phyloP scores from a whole-genome alignment of 1,284 basidiomycete species.

The Cystobasidiaceae sp. region DNA sequence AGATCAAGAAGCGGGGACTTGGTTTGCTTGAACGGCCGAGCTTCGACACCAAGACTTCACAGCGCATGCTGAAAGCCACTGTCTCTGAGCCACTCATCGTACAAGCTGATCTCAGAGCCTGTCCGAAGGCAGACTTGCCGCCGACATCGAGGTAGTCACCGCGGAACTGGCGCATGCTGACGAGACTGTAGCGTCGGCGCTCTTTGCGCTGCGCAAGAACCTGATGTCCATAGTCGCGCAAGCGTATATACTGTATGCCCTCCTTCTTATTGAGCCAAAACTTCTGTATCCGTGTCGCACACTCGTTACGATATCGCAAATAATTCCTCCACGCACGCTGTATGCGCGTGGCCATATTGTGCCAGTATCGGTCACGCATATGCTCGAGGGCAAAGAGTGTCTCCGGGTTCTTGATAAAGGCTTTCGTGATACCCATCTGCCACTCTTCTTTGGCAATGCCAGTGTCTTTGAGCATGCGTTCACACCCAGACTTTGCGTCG shows the following conservation, averaged over 20 bases:
- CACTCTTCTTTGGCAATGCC: slow-evolving; percentile 95
- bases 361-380: slow-evolving; percentile 99
- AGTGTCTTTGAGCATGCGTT: slow-evolving; percentile 87
- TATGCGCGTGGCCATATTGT: slow-evolving; percentile 97
- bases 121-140: slow-evolving; percentile 68
- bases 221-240: slow-evolving; percentile 90
- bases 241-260: slow-evolving; percentile 75
- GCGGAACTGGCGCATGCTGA: slow-evolving; percentile 91
- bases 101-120: slow-evolving; percentile 69
- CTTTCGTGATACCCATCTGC: slow-evolving; percentile 99
- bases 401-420: slow-evolving; percentile 99
- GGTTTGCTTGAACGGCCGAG: slow-evolving; percentile 82
- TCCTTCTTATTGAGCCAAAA: slow-evolving; percentile 99
- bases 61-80: slow-evolving; percentile 81
- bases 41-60: slow-evolving; percentile 81
- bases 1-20: slow-evolving; percentile 81
- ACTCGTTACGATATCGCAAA: slow-evolving; percentile 90
- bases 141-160: slow-evolving; percentile 95
- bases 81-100: slow-evolving; percentile 62
- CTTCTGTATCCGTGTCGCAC: slow-evolving; percentile 87
- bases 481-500: slow-evolving; percentile 83
- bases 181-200: slow-evolving; percentile 82
- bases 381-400: slow-evolving; percentile 97
- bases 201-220: slow-evolving; percentile 89
- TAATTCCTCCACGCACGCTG: slow-evolving; percentile 96